A percentile compares a stretch with the other conserved stretches of the same genome.
Conservation (phyloP, 805 yeast genomes). For the Yueomyces sinensis region DNA sequence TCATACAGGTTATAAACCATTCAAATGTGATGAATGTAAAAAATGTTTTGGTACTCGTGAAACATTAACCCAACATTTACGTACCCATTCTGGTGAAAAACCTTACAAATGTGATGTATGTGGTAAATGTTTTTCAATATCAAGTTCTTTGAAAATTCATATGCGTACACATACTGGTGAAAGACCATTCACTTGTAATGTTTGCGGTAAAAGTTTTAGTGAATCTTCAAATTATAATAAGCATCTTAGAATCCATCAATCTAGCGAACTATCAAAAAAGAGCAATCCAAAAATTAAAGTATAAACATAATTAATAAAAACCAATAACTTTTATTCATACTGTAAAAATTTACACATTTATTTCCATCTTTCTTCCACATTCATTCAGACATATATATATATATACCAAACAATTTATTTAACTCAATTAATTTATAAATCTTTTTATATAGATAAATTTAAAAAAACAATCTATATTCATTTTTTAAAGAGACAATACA, state of each 20-base stretch:
- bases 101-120: slow-evolving; percentile 70
- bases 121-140: slow-evolving; percentile 67
- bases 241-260: slow-evolving; percentile 70
- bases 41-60: slow-evolving; percentile 64
- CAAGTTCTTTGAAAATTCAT: slow-evolving; percentile 75
- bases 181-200: slow-evolving; percentile 70
- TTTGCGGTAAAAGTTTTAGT: slow-evolving; percentile 74
- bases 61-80: slow-evolving; percentile 66
- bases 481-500: too few species aligned
- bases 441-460: too few species aligned
- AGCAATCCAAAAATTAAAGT: too few species aligned
- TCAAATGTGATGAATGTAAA: slow-evolving; percentile 54
- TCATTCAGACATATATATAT: too few species aligned
- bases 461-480: too few species aligned
- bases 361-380: too few species aligned
- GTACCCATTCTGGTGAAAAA: slow-evolving; percentile 82
- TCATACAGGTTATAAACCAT: slow-evolving; percentile 80
- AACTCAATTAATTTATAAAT: too few species aligned
- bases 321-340: too few species aligned
- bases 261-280: too few species aligned
- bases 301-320: too few species aligned
- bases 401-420: too few species aligned
- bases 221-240: slow-evolving; percentile 83
- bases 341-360: too few species aligned
- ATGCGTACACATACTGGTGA: slow-evolving; percentile 81